phyloP scores from a whole-genome alignment of 345 rosid genomes.

The Melastoma malabathricum region DNA sequence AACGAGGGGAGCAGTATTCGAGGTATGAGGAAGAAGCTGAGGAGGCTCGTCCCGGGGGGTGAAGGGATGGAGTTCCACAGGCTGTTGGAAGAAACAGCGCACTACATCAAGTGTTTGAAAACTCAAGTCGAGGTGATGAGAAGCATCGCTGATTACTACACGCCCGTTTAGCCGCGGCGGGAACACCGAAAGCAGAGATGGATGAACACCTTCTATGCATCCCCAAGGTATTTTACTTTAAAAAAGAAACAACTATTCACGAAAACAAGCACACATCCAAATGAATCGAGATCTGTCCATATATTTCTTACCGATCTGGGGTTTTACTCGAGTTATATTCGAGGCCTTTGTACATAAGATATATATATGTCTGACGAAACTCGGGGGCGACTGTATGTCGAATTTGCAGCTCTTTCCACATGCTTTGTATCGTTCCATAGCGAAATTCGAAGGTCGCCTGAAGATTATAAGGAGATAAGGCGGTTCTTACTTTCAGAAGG shows the following conservation, averaged over 20 bases:
- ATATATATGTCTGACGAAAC: too few relatives aligned
- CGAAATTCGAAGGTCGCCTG: background rate
- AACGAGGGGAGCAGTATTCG: background rate
- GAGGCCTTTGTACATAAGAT: background rate
- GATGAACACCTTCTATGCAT: too few relatives aligned
- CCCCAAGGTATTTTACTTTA: too few relatives aligned
- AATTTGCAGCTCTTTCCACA: too few relatives aligned
- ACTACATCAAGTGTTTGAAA: slow-evolving; percentile 39
- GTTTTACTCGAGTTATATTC: too few relatives aligned
- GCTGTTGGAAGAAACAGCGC: slow-evolving; percentile 44
- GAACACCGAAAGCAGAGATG: too few relatives aligned
- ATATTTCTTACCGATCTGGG: too few relatives aligned
- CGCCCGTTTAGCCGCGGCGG: slow-evolving; percentile 11
- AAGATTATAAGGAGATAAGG: background rate
- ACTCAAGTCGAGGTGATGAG: slow-evolving; percentile 53
- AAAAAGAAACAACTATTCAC: too few relatives aligned
- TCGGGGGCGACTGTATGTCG: too few relatives aligned
- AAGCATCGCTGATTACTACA: slow-evolving; percentile 25
- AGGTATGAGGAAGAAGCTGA: slow-evolving; percentile 11
- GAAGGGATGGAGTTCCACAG: slow-evolving; percentile 32
- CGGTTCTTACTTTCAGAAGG: too few relatives aligned
- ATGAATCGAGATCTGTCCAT: too few relatives aligned
- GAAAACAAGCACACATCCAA: too few relatives aligned
- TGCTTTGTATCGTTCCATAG: background rate
- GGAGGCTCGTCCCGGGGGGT: slow-evolving; percentile 46